These are phyloP conservation scores for Coemansia reversa DNA, from an alignment of 192 early-diverging fungal species.

Conservation along the genomic window DNA sequence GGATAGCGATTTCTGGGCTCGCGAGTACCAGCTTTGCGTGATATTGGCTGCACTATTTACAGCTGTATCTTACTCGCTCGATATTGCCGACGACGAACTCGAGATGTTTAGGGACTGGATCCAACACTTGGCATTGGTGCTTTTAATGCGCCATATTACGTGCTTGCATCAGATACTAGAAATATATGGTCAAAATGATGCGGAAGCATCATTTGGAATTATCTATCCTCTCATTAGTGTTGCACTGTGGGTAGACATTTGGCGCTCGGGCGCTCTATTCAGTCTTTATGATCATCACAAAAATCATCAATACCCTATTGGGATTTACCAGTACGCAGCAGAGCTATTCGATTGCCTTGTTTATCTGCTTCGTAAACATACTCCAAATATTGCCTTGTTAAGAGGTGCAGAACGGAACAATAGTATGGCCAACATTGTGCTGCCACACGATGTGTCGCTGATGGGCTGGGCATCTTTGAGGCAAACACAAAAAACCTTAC, in stretches of 20 bases:
- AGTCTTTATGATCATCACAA: neutral
- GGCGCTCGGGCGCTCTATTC: constrained; percentile 26
- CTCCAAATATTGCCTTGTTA: neutral
- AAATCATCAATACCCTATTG: neutral
- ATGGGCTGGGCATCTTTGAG: constrained; percentile 42
- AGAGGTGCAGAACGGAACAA: neutral
- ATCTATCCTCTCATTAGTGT: constrained; percentile 33
- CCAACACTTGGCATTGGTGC: constrained; percentile 36
- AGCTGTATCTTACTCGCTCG: neutral
- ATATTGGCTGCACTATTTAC: constrained; percentile 32
- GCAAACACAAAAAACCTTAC: constrained; percentile 18
- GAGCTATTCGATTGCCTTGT: constrained; percentile 17
- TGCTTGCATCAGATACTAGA: constrained; percentile 25
- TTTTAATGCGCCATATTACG: constrained; percentile 23
- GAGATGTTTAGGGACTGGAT: neutral
- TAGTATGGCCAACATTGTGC: constrained; percentile 12
- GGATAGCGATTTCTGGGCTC: constrained; percentile 39
- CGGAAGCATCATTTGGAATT: neutral
- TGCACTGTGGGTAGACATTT: constrained; percentile 43
- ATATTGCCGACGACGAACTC: neutral
- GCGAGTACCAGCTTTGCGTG: constrained; percentile 45
- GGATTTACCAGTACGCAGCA: neutral
- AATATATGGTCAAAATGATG: neutral
- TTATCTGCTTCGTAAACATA: constrained; percentile 7
- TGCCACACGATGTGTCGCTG: constrained; percentile 40